phyloP scores from a whole-genome alignment of 495 filamentous ascomycete genomes.

The Xeromyces bisporus region DNA sequence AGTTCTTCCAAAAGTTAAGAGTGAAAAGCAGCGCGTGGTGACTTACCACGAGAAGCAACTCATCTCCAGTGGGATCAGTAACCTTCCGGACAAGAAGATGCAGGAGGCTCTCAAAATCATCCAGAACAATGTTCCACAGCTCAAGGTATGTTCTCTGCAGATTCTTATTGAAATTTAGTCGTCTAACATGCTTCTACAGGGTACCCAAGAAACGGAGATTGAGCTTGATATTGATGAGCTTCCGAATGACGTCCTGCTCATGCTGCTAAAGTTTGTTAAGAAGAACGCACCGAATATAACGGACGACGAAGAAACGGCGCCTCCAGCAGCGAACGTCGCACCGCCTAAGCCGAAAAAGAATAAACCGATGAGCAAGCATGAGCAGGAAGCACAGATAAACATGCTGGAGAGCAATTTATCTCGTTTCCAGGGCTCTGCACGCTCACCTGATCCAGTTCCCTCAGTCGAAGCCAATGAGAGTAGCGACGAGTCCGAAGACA shows the following conservation, averaged over 20 bases:
- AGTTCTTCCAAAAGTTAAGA: constrained; percentile 27
- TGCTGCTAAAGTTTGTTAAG: constrained; percentile 62
- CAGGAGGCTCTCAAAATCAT: constrained; percentile 75
- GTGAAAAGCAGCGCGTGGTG: constrained; percentile 36
- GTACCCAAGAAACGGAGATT: constrained; percentile 67
- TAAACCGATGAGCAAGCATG: constrained; percentile 90
- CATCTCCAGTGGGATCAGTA: constrained; percentile 64
- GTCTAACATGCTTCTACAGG: constrained; percentile 15
- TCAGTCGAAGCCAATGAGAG: constrained; percentile 32
- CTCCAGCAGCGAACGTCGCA: constrained; percentile 29
- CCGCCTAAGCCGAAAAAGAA: constrained; percentile 78
- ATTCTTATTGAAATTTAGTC: constrained; percentile 1
- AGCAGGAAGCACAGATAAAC: constrained; percentile 80
- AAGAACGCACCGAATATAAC: constrained; percentile 42
- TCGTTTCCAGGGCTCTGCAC: constrained; percentile 26
- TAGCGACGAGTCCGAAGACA: constrained; percentile 35
- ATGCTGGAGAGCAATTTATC: constrained; percentile 46
- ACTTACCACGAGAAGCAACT: constrained; percentile 70
- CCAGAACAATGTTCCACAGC: constrained; percentile 64
- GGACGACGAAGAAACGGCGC: constrained; percentile 26
- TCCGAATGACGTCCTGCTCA: constrained; percentile 51
- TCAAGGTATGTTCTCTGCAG: constrained; percentile 34
- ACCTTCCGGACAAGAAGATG: constrained; percentile 56
- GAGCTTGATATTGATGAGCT: constrained; percentile 84
- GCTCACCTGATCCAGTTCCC: constrained; percentile 24